Percentiles rank a stretch among this genome's conserved stretches.
Conservation (phyloP, 176 grass and related monocot genomes). For the Pharus latifolius region DNA sequence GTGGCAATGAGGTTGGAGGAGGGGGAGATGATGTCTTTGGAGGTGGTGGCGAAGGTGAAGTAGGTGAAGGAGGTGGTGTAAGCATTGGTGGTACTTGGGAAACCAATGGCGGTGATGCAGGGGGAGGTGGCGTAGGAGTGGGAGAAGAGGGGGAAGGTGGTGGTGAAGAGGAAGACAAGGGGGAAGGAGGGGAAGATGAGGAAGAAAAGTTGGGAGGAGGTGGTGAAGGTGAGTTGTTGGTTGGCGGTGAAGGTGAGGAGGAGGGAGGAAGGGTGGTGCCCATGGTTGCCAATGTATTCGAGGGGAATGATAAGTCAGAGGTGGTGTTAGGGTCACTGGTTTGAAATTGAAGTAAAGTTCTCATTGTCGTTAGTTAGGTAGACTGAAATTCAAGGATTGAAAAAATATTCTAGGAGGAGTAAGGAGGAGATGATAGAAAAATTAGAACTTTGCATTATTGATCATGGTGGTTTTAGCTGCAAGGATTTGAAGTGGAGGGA, state of each 20-base stretch:
- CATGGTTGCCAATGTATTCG: background rate
- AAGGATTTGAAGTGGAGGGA: background rate
- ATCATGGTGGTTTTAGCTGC: background rate
- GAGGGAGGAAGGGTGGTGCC: background rate
- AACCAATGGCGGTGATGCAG: background rate
- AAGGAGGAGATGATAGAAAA: no score
- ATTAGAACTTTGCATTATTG: no score
- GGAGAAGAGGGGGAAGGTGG: background rate
- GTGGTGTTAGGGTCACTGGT: background rate
- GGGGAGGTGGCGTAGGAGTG: background rate
- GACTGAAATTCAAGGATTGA: no score
- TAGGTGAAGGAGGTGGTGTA: conserved; percentile 13
- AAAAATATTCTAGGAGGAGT: no score
- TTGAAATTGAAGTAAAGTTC: conserved; percentile 24
- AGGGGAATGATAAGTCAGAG: no score
- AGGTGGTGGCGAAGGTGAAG: conserved; percentile 4
- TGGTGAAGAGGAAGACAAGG: background rate
- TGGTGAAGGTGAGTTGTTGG: background rate
- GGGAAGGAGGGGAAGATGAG: background rate
- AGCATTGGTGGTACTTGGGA: background rate
- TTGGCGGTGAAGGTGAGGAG: background rate
- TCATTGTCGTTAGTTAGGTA: no score
- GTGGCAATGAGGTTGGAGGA: conserved; percentile 4
- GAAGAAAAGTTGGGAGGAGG: conserved; percentile 5
- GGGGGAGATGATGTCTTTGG: background rate